Percentiles rank a stretch among this genome's conserved stretches.
These are phyloP conservation scores for Podospora pseudopauciseta DNA, from an alignment of 495 filamentous ascomycete species.

Conservation along the genomic window DNA sequence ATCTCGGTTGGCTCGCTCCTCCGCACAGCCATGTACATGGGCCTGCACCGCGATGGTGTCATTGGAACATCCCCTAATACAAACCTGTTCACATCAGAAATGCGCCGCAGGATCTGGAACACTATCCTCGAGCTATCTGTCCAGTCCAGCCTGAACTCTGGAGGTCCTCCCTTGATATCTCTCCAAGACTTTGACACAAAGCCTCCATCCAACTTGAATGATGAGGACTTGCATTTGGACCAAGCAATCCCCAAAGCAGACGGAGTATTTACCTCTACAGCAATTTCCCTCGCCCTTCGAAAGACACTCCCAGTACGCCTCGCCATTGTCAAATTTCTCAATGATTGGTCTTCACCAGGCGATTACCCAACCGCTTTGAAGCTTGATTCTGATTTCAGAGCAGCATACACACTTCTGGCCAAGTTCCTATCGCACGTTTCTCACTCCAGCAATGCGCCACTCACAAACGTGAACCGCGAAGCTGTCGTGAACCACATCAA, in stretches of 20 bases:
- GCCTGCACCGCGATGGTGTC: constrained; percentile 25
- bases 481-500: constrained; percentile 43
- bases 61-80: constrained; percentile 19
- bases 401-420: constrained; percentile 22
- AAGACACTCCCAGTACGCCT: constrained; percentile 47
- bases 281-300: constrained; percentile 44
- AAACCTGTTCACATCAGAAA: constrained; percentile 48
- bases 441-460: constrained; percentile 21
- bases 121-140: constrained; percentile 56
- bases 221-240: constrained; percentile 35
- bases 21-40: constrained; percentile 29
- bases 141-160: constrained; percentile 51
- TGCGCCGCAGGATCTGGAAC: constrained; percentile 61
- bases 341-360: constrained; percentile 35
- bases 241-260: constrained; percentile 24
- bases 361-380: constrained; percentile 32
- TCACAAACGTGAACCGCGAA: constrained; percentile 25
- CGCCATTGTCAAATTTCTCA: constrained; percentile 45
- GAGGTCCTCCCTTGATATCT: constrained; percentile 50
- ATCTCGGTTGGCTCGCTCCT: constrained; percentile 17
- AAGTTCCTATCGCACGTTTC: constrained; percentile 37
- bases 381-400: constrained; percentile 37
- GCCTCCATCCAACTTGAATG: constrained; percentile 47
- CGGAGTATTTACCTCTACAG: constrained; percentile 43
- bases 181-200: constrained; percentile 45